These are phyloP conservation scores for Nemania sp. DNA, from an alignment of 2,329 filamentous ascomycete genomes.

Conservation along the genomic window DNA sequence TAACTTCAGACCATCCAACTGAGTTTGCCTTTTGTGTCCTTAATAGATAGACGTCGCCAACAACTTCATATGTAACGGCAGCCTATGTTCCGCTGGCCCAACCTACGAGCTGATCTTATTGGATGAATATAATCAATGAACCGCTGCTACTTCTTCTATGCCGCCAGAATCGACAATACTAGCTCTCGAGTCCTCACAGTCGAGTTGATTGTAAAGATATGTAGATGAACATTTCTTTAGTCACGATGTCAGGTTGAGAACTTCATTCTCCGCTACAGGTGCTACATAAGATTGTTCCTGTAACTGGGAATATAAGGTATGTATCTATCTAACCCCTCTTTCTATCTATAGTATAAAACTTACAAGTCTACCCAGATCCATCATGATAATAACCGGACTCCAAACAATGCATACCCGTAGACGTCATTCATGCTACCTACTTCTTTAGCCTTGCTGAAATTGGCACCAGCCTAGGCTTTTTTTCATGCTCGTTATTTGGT, in stretches of 20 bases:
- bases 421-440: background rate
- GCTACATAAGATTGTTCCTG: background rate
- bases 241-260: background rate
- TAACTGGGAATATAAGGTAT: background rate
- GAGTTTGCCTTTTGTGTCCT: background rate
- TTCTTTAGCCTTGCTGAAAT: background rate
- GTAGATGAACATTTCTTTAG: background rate
- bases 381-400: slow-evolving; percentile 5
- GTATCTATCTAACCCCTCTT: background rate
- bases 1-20: no score
- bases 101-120: background rate
- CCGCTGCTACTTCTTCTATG: background rate
- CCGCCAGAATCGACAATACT: background rate
- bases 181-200: background rate
- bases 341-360: background rate
- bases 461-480: background rate
- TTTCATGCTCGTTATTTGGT: background rate
- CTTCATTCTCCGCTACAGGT: background rate
- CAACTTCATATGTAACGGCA: background rate
- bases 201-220: background rate
- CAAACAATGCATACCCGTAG: slow-evolving; percentile 14
- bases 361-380: background rate
- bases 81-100: background rate
- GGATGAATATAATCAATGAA: background rate
- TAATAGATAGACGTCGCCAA: background rate